Evolutionary conservation across 2,329 filamentous ascomycete species (phyloP), one percentile per base, ranked within the genome.

Genomic region (Hortaea sp.): DNA sequence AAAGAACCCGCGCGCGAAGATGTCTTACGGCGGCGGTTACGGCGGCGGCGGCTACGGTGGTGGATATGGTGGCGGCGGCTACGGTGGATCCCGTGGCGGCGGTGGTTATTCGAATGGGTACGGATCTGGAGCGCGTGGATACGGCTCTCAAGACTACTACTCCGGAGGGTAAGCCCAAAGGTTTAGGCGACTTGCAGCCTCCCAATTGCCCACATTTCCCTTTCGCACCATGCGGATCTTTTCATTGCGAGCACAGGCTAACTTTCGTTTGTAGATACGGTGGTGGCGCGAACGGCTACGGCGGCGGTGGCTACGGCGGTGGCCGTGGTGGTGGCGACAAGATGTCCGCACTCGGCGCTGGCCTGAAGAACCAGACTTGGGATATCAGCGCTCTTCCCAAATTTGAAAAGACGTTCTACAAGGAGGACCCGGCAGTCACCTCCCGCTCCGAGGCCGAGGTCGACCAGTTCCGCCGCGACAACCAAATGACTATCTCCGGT

Each of bases 381-480:
- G 92, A 98, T 65, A 60, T 92, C 45, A 74, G 67, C 62, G 67
- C 82, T 5, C 64, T 98, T 40, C 90, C 92, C 59, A 97, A 97
- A 70, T 98, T 98, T 72, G 92, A 98, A 67, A 98, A 98, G 73
- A 89, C 86, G 6, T 98, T 98, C 74, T 98, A 98, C 79, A 95
- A 97, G 75, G 92, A 97, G 71, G 82, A 92, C 64, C 77, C 83
- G 30, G 79, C 80, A 49, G 90, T 98, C 50, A 70, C 81, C 51
- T 74, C 69, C 60, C 86, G 92, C 62, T 81, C 87, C 9, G 66
- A 78, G 38, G 78, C 79, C 47, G 90, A 97, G 53, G 85, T 98
- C 48, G 84, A 89, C 29, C 85, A 82, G 46, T 98, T 95, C 76
- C 85, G 92, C 64, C 81, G 79, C 63, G 80, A 87, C 63, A 81